These are phyloP conservation scores for Rhodotorula toruloides DNA, from an alignment of 768 basidiomycete species.

Conservation along the genomic window DNA sequence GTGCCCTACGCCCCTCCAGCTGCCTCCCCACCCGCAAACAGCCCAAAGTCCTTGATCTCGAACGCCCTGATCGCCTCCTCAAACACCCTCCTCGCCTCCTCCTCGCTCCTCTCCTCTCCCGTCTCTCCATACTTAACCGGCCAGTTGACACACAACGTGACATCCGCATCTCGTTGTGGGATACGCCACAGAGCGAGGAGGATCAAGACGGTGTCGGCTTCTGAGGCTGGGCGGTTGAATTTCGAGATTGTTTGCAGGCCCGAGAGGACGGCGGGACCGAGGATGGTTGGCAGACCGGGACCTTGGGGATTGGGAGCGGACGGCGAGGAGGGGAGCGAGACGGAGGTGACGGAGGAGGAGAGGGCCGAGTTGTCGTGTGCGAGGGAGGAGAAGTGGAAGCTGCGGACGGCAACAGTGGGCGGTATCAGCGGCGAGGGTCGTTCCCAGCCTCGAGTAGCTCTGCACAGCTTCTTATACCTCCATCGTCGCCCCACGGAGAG, in stretches of 20 bases:
- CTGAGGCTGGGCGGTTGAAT: slow-evolving; percentile 57
- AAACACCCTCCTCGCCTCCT: slow-evolving; percentile 54
- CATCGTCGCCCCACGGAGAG: too few relatives aligned
- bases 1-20: too few relatives aligned
- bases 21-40: slow-evolving; percentile 55
- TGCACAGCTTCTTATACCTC: too few relatives aligned
- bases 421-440: too few relatives aligned
- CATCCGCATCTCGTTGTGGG: slow-evolving; percentile 63
- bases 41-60: slow-evolving; percentile 60
- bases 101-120: slow-evolving; percentile 49
- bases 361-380: slow-evolving; percentile 82
- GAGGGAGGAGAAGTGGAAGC: slow-evolving; percentile 83
- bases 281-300: slow-evolving; percentile 50
- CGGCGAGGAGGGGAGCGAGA: slow-evolving; percentile 46
- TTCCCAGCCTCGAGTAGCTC: too few relatives aligned
- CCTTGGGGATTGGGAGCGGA: slow-evolving; percentile 50
- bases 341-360: slow-evolving; percentile 52
- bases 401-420: slow-evolving; percentile 46
- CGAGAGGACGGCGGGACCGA: slow-evolving; percentile 53
- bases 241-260: slow-evolving; percentile 72
- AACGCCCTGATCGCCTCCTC: slow-evolving; percentile 58
- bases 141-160: slow-evolving; percentile 79
- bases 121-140: slow-evolving; percentile 51
- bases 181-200: slow-evolving; percentile 77
- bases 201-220: slow-evolving; percentile 66